These are phyloP conservation scores for Trichoderma sp. DNA, from an alignment of 2,329 filamentous ascomycete genomes.

Conservation along the genomic window DNA sequence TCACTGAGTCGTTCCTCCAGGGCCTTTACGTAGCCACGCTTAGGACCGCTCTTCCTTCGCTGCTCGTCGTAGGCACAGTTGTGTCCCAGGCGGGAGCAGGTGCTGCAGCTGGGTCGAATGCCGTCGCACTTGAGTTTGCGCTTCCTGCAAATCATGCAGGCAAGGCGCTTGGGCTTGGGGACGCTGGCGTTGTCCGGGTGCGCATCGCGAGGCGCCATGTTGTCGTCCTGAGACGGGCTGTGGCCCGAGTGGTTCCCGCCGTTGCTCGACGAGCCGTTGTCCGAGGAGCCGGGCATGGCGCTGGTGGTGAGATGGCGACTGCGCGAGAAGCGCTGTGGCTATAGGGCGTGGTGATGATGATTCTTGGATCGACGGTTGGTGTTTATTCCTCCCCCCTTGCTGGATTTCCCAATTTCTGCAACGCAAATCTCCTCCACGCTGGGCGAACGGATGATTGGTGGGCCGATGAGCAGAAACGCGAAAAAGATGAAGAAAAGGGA, in stretches of 20 bases:
- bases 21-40: conserved; percentile 91
- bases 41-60: conserved; percentile 89
- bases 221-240: conserved; percentile 36
- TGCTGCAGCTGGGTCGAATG: conserved; percentile 78
- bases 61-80: conserved; percentile 89
- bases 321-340: conserved; percentile 5
- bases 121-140: conserved; percentile 91
- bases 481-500: not conserved
- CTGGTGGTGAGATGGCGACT: not conserved
- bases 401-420: not conserved
- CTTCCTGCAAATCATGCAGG: conserved; percentile 90
- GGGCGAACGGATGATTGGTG: not conserved
- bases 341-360: not conserved
- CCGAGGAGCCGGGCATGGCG: conserved; percentile 39
- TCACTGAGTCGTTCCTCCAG: conserved; percentile 88
- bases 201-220: conserved; percentile 39
- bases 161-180: conserved; percentile 85
- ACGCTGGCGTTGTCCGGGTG: conserved; percentile 55
- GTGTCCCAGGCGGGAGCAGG: conserved; percentile 82
- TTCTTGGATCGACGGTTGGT: not conserved
- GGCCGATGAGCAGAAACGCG: not conserved
- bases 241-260: conserved; percentile 31
- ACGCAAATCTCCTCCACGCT: not conserved
- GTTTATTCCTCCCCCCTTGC: not conserved
- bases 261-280: conserved; percentile 35